phyloP scores from a whole-genome alignment of 805 yeast genomes.

The Yamadazyma insecticola region DNA sequence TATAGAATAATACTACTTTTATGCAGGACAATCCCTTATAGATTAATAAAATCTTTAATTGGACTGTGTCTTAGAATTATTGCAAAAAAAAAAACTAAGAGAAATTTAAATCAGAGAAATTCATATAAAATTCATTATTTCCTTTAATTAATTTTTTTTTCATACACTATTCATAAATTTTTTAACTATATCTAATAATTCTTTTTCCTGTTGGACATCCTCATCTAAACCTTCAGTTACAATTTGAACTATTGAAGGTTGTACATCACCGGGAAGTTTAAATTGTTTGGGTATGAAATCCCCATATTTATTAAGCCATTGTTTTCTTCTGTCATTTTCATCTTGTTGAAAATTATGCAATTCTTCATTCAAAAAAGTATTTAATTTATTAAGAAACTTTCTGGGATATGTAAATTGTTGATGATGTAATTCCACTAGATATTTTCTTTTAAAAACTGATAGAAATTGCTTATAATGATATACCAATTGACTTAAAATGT shows the following conservation, averaged over 20 bases:
- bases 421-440: constrained; percentile 34
- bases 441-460: constrained; percentile 28
- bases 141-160: no score
- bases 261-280: constrained; percentile 33
- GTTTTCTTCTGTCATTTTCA: constrained; percentile 29
- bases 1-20: no score
- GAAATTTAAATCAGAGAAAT: no score
- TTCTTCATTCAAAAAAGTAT: constrained; percentile 30
- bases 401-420: constrained; percentile 37
- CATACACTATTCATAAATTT: constrained; percentile 7
- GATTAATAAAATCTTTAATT: no score
- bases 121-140: no score
- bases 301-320: constrained; percentile 36
- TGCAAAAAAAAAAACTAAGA: no score
- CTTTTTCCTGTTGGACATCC: constrained; percentile 14
- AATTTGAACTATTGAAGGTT: constrained; percentile 37
- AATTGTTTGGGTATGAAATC: constrained; percentile 38
- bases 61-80: no score
- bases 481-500: constrained; percentile 23
- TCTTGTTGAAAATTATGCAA: constrained; percentile 26
- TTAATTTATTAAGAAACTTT: constrained; percentile 25
- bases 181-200: constrained; percentile 19
- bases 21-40: no score
- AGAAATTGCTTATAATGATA: constrained; percentile 35
- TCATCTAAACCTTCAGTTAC: constrained; percentile 39